Evolutionary conservation across 176 grass and related monocot species (phyloP), one percentile per base, ranked within the genome.

Genomic region (Leersia perrieri): DNA sequence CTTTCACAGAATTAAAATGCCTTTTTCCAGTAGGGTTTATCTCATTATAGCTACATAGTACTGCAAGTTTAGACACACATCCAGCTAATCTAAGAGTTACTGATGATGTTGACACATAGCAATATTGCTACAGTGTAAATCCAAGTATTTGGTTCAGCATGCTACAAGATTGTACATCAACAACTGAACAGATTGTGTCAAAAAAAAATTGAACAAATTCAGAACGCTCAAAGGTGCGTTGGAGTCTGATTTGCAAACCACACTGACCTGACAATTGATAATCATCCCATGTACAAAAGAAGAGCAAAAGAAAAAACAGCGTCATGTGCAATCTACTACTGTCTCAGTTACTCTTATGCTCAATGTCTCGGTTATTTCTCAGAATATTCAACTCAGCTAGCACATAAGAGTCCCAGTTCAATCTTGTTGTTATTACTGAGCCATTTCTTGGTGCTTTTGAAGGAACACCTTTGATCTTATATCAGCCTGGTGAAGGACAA

Each of bases 381-480:
- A 53, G 9, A 55, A 72, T 25, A 39, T 45, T 61, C 33, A 58
- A 44, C 63, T 74, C 68, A 22, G 26, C 4, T 33, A 60, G 2
- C 32, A 38, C 42, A 72, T 20, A 44, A 60, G 10, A 27, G 18
- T 49, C 16, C 25, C 7, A 12, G 22, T 9, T 3, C 3, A 39
- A n/a, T 77, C 23, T 64, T 77, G 18, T 71, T 53, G 33, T 61
- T 63, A 16, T 61, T 63, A 16, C 22, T 64, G 3, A 11, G n/a
- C n/a, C 8, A 27, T 23, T 67, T 72, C 75, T 75, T 80, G 74
- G 30, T 86, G 64, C 84, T 91, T 90, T 80, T 84, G 88, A 60
- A 94, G 95, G 77, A 91, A 91, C 45, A 83, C 66, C 63, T 98
- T 98, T 4, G 95, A 98, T 91, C 88, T 94, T 91, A 94, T 91